Evolutionary conservation across 23 red algal genomes (phyloP).

Genomic region (Gracilariopsis chorda): DNA sequence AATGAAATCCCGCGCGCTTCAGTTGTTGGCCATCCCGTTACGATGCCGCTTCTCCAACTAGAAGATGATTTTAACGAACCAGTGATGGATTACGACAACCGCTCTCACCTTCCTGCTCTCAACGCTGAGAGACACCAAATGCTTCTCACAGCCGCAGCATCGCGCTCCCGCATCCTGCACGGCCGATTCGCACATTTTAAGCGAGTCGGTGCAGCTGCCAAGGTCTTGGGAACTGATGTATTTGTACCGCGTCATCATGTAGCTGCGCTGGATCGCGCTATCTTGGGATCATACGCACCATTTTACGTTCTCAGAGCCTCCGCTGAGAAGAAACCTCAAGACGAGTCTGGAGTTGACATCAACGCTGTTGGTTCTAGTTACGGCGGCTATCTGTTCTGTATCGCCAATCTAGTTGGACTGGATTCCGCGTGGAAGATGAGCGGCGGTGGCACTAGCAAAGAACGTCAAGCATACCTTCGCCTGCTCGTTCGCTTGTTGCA

Average conservation of each 20-base stretch:
- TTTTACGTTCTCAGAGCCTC: constrained; percentile 56
- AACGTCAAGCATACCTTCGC: constrained; percentile 76
- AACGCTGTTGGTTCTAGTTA: constrained; percentile 71
- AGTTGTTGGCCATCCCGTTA: constrained; percentile 61
- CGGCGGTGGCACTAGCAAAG: constrained; percentile 55
- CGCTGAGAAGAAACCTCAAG: background rate
- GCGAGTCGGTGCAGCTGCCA: constrained; percentile 54
- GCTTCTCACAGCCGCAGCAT: background rate
- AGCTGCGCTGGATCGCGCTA: constrained; percentile 48
- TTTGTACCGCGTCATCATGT: constrained; percentile 78
- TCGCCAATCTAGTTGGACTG: constrained; percentile 62
- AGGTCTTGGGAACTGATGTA: constrained; percentile 62
- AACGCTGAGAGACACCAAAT: constrained; percentile 20
- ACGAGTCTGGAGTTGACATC: background rate
- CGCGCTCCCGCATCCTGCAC: constrained; percentile 26
- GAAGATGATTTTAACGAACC: constrained; percentile 97
- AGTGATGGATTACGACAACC: constrained; percentile 61
- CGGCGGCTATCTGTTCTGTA: constrained; percentile 60
- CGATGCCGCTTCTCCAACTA: constrained; percentile 57
- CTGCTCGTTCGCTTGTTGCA: constrained; percentile 68
- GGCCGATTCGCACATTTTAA: constrained; percentile 66
- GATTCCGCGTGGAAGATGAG: constrained; percentile 60
- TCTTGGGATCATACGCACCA: constrained; percentile 78
- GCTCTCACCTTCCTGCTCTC: constrained; percentile 23
- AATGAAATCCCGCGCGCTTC: constrained; percentile 63